These are phyloP conservation scores for Globisporangium takayamanum DNA, from an alignment of 352 stramenopile species.

Conservation along the genomic window DNA sequence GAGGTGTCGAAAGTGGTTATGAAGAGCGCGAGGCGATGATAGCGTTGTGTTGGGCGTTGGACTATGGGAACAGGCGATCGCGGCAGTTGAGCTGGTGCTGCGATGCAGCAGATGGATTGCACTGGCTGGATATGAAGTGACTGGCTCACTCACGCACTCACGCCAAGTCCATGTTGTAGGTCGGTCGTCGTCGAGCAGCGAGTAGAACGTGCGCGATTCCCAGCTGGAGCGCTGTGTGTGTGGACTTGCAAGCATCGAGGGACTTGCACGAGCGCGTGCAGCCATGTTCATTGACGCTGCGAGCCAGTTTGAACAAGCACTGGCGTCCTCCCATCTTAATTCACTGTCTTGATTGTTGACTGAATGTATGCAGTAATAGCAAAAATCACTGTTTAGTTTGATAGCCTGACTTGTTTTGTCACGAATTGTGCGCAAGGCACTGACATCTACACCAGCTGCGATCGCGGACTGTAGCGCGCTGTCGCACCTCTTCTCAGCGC, in stretches of 20 bases:
- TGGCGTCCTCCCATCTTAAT: neutral
- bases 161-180: neutral
- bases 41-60: too few species aligned
- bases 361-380: neutral
- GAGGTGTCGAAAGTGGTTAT: constrained; percentile 30
- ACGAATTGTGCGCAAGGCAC: too few species aligned
- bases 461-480: too few species aligned
- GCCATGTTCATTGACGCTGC: neutral
- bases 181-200: neutral
- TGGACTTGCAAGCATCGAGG: neutral
- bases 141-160: neutral
- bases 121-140: neutral
- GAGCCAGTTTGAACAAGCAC: neutral
- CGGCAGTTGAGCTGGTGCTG: too few species aligned
- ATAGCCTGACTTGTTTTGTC: neutral
- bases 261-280: neutral
- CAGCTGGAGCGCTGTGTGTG: neutral
- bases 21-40: neutral
- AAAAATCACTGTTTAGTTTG: neutral
- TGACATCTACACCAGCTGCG: too few species aligned
- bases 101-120: neutral
- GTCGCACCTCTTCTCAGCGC: too few species aligned
- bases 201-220: constrained; percentile 1
- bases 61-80: too few species aligned
- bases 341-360: neutral